Evolutionary conservation across 257 asterid genomes (phyloP).

Genomic region (Coffea canephora): DNA sequence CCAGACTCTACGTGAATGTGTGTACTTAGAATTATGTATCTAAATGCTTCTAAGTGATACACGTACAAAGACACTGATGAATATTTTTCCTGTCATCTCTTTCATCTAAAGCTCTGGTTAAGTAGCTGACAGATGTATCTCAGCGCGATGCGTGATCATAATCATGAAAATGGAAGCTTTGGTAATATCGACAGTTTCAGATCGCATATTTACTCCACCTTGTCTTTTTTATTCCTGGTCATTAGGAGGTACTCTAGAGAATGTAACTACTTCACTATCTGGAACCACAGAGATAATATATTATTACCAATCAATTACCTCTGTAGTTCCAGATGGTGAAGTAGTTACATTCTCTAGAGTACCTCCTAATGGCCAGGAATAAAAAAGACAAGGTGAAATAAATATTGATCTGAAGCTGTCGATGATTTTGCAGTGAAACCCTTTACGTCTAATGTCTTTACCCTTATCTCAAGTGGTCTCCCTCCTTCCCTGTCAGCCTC

Average conservation of each 20-base stretch:
- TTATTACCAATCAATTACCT: slow-evolving; percentile 24
- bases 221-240: slow-evolving; percentile 52
- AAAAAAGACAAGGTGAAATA: slow-evolving; percentile 64
- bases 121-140: too few species aligned
- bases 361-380: slow-evolving; percentile 45
- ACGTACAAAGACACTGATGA: too few species aligned
- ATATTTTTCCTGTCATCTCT: too few species aligned
- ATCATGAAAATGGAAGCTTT: slow-evolving; percentile 75
- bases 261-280: slow-evolving; percentile 31
- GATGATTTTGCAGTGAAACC: slow-evolving; percentile 54
- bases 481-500: slow-evolving; percentile 94
- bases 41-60: too few species aligned
- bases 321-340: slow-evolving; percentile 37
- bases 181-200: slow-evolving; percentile 18
- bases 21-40: too few species aligned
- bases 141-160: slow-evolving; percentile 29
- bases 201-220: slow-evolving; percentile 53
- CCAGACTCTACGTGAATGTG: too few species aligned
- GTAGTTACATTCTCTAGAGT: slow-evolving; percentile 28
- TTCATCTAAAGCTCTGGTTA: too few species aligned
- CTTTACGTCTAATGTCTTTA: slow-evolving; percentile 45
- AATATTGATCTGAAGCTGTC: slow-evolving; percentile 34
- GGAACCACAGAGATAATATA: slow-evolving; percentile 39
- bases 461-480: slow-evolving; percentile 55
- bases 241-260: slow-evolving; percentile 38